phyloP scores from a whole-genome alignment of 2,329 filamentous ascomycete species.

The Aspergillus chevalieri region DNA sequence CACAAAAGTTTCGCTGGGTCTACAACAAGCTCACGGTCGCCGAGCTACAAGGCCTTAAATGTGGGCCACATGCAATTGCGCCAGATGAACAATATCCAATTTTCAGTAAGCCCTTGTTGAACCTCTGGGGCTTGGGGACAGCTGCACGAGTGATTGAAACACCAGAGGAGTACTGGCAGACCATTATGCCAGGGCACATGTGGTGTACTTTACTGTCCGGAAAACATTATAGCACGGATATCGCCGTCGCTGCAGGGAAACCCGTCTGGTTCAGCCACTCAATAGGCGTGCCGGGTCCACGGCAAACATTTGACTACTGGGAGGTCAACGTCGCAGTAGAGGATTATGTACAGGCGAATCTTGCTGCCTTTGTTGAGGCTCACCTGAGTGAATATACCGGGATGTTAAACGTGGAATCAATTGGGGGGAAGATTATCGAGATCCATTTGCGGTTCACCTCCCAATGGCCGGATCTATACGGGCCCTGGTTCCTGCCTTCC shows the following conservation, averaged over 20 bases:
- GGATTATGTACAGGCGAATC: not conserved
- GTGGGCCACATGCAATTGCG: not conserved
- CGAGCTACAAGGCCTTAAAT: not conserved
- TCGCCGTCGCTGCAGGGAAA: not conserved
- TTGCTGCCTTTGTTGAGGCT: not conserved
- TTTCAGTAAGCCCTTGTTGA: not conserved
- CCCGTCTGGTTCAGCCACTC: not conserved
- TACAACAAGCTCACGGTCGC: not conserved
- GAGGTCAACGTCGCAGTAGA: not conserved
- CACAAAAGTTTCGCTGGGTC: not conserved
- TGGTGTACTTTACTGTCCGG: not conserved
- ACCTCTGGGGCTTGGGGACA: not conserved
- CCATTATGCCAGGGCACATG: not conserved
- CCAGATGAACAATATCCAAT: not conserved
- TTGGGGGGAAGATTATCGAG: not conserved
- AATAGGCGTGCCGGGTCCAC: not conserved
- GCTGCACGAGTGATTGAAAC: not conserved
- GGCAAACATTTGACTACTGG: not conserved
- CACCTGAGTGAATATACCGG: not conserved
- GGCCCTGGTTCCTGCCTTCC: not conserved
- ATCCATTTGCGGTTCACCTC: not conserved
- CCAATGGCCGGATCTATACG: not conserved
- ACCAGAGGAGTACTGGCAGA: not conserved
- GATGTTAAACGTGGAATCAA: not conserved
- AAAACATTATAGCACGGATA: not conserved